A percentile compares a stretch with the other conserved stretches of the same genome.
Evolutionary conservation across 208 protist species (phyloP).

Genomic region (Trypanosoma mega): DNA sequence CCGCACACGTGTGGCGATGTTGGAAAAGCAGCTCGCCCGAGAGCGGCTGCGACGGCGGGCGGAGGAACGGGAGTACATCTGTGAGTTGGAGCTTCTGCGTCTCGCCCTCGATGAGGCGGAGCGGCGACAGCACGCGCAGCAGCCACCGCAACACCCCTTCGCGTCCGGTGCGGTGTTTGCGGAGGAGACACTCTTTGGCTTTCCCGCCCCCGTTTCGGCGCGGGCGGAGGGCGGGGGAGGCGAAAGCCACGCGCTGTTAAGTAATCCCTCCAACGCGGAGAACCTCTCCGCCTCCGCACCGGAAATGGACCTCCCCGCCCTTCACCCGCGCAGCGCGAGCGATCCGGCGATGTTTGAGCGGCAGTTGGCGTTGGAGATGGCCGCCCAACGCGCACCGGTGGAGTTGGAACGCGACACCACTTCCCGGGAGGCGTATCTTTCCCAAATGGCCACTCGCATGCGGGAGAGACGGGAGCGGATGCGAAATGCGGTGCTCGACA

Average conservation of each 20-base stretch:
- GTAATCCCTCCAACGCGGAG: too few species aligned
- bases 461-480: slow-evolving; percentile 15
- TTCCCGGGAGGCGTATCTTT: slow-evolving; percentile 3
- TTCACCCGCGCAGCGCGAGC: too few species aligned
- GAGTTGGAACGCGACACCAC: neutral
- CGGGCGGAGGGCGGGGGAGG: too few species aligned
- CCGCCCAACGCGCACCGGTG: too few species aligned
- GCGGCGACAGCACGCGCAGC: slow-evolving; percentile 8
- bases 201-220: too few species aligned
- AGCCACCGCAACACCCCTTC: neutral
- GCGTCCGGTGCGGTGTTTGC: too few species aligned
- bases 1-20: slow-evolving; percentile 32
- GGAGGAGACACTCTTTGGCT: too few species aligned
- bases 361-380: too few species aligned
- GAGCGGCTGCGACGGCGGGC: slow-evolving; percentile 32
- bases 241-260: too few species aligned
- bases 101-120: slow-evolving; percentile 18
- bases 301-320: too few species aligned
- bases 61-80: slow-evolving; percentile 30
- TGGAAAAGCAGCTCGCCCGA: slow-evolving; percentile 46
- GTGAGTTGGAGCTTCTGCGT: slow-evolving; percentile 31
- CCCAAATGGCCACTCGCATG: neutral
- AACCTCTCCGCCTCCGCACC: too few species aligned
- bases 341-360: too few species aligned
- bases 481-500: slow-evolving; percentile 12